phyloP scores from a whole-genome alignment of 2,329 filamentous ascomycete genomes.

The Didymella segeticola region DNA sequence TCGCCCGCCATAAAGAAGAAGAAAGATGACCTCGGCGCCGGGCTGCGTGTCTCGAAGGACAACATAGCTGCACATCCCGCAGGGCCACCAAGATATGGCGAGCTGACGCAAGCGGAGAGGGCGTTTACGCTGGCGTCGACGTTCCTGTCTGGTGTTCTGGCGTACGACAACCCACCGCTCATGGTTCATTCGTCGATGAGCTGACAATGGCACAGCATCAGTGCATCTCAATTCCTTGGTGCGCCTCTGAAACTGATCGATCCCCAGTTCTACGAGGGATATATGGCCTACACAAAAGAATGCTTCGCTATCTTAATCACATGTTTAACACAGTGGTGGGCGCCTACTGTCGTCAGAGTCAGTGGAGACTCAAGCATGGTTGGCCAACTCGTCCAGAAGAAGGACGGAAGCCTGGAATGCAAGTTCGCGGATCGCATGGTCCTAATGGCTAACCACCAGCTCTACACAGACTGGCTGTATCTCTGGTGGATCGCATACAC shows the following conservation, averaged over 20 bases:
- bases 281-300: slow-evolving; percentile 87
- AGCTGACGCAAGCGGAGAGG: slow-evolving; percentile 57
- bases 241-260: slow-evolving; percentile 77
- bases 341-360: slow-evolving; percentile 81
- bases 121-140: slow-evolving; percentile 59
- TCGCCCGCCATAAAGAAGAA: slow-evolving; percentile 41
- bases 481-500: slow-evolving; percentile 95
- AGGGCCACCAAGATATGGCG: slow-evolving; percentile 55
- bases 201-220: slow-evolving; percentile 51
- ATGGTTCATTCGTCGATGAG: neutral
- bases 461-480: slow-evolving; percentile 92
- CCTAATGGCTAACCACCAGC: slow-evolving; percentile 85
- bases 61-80: slow-evolving; percentile 52
- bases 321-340: slow-evolving; percentile 85
- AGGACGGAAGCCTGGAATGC: slow-evolving; percentile 77
- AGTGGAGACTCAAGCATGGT: slow-evolving; percentile 83
- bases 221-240: slow-evolving; percentile 76
- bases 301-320: slow-evolving; percentile 80
- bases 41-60: slow-evolving; percentile 52
- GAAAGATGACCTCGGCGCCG: slow-evolving; percentile 51
- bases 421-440: slow-evolving; percentile 82
- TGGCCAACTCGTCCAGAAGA: slow-evolving; percentile 72
- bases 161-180: slow-evolving; percentile 38
- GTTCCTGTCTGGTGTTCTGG: slow-evolving; percentile 58
- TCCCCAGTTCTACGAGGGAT: slow-evolving; percentile 79